A percentile compares a stretch with the other conserved stretches of the same genome.
phyloP scores from a whole-genome alignment of 257 asterid genomes.

The Datura wrightii region DNA sequence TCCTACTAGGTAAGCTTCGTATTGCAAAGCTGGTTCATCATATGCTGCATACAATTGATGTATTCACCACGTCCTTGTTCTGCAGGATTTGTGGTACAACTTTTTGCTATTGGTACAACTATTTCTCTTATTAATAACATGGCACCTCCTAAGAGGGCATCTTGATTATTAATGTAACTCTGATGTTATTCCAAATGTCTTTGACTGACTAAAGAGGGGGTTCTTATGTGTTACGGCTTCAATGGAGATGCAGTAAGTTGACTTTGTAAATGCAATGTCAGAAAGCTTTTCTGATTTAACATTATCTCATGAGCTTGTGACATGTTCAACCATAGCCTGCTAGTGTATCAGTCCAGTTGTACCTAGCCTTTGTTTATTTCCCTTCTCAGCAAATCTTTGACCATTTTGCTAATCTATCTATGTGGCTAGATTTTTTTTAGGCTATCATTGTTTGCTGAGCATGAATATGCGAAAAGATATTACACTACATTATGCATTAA shows the following conservation, averaged over 20 bases:
- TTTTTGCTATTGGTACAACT: conserved; percentile 46
- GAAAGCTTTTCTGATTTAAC: not conserved
- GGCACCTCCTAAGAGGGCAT: conserved; percentile 86
- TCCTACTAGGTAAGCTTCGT: conserved; percentile 55
- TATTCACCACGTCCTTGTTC: not conserved
- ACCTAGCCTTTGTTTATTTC: not conserved
- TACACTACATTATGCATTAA: not conserved
- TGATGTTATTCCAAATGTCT: not conserved
- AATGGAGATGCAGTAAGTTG: not conserved
- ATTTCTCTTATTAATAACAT: conserved; percentile 66
- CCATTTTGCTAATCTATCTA: not conserved
- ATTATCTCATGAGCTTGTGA: not conserved
- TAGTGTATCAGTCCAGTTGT: not conserved
- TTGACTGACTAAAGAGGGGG: not conserved
- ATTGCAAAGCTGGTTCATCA: not conserved
- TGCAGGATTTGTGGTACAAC: conserved; percentile 60
- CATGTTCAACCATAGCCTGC: not conserved
- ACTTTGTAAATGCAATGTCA: not conserved
- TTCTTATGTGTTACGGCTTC: not conserved
- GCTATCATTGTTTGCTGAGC: not conserved
- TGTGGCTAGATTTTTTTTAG: not conserved
- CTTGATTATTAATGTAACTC: conserved; percentile 38
- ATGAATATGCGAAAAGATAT: not conserved
- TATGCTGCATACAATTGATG: not conserved
- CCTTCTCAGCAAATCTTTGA: not conserved